Evolutionary conservation across 2,329 filamentous ascomycete genomes (phyloP), one percentile per base, ranked within the genome.

Genomic region (Penicillium sp.): DNA sequence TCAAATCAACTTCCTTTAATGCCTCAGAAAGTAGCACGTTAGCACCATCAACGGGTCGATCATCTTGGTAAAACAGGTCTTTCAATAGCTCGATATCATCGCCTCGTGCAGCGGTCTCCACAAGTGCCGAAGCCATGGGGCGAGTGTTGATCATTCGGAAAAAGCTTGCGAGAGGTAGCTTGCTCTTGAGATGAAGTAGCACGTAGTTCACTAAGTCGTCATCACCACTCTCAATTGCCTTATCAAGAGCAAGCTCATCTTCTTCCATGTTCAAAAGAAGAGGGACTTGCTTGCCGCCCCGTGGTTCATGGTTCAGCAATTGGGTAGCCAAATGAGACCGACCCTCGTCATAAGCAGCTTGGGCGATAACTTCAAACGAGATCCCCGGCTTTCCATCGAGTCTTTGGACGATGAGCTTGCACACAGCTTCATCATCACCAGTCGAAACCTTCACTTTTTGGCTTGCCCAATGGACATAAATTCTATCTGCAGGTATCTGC

Each of bases 31-130:
- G 78, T 55, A 97, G 89, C 2, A 99, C 85, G 54, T 91, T 89
- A 0, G 93, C 89, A 3, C 94, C 91, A 61, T 97, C 94, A 5
- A 91, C 78, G 3, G 92, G 85, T 5, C 93, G 85, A 70, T 99
- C 94, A 66, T 97, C 94, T 75, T 97, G 94, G 70, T 99, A 99
- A 76, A 94, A 99, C 3, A 99, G 79, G 68, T 97, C 94, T 67
- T 97, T 99, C 26, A 99, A 83, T 19, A 99, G 74, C 50, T 89
- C 85, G 0, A 84, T 81, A 64, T 96, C 91, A 65, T 96, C 88
- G 47, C 90, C 85, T 47, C 82, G 79, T 0, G 94, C 93, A 0
- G 87, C 88, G 1, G 91, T 84, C 72, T 99, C 94, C 23, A 99
- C 90, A 10, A 99, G 82, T 0, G 94, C 90, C 2, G 90, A 91